phyloP scores from a whole-genome alignment of 2,329 filamentous ascomycete species.

The Exophiala aquamarina region DNA sequence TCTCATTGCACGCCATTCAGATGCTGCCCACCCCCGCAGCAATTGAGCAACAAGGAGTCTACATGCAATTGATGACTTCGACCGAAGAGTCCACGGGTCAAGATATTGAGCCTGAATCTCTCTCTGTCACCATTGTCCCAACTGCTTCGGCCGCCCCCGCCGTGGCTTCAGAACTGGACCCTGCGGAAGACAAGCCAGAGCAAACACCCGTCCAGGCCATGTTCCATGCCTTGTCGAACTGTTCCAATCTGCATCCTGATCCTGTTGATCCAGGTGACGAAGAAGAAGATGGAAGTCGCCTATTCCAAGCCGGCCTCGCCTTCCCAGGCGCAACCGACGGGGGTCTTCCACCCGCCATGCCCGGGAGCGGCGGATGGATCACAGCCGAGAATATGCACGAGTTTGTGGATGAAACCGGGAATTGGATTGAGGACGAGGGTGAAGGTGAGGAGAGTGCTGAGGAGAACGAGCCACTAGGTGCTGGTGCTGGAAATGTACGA shows the following conservation, averaged over 20 bases:
- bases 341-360: constrained; percentile 47
- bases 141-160: constrained; percentile 27
- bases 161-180: constrained; percentile 26
- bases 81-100: constrained; percentile 30
- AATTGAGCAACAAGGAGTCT: constrained; percentile 41
- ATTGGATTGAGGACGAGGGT: constrained; percentile 65
- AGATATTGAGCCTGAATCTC: constrained; percentile 42
- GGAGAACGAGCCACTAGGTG: constrained; percentile 46
- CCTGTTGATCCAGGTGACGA: constrained; percentile 38
- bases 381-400: constrained; percentile 88
- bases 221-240: constrained; percentile 47
- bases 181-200: constrained; percentile 32
- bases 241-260: constrained; percentile 50
- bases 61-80: constrained; percentile 47
- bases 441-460: constrained; percentile 49
- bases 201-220: constrained; percentile 42
- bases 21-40: constrained; percentile 37
- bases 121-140: constrained; percentile 46
- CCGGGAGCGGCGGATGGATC: constrained; percentile 57
- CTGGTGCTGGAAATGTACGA: constrained; percentile 43
- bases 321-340: constrained; percentile 36
- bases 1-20: constrained; percentile 51
- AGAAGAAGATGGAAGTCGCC: constrained; percentile 32
- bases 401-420: constrained; percentile 77
- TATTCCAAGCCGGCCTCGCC: constrained; percentile 41